These are phyloP conservation scores for Aspergillus eucalypticola DNA, from an alignment of 2,329 filamentous ascomycete genomes.

Conservation along the genomic window DNA sequence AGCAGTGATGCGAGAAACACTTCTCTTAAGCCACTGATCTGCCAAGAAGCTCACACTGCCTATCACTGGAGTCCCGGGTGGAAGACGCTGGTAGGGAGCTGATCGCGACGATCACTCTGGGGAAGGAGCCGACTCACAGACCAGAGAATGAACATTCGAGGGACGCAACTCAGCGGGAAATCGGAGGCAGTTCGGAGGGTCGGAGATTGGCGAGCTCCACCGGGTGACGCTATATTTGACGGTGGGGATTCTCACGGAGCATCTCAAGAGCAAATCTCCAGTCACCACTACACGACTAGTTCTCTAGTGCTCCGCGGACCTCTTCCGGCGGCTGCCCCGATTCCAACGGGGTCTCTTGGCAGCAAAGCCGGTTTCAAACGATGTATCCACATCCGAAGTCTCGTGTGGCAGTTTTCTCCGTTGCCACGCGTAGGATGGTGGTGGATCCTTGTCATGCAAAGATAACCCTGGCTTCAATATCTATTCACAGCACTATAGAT, in stretches of 20 bases:
- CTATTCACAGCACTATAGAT: too few relatives aligned
- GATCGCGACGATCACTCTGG: constrained; percentile 1
- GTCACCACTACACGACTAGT: not conserved
- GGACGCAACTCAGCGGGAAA: not conserved
- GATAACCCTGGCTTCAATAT: too few relatives aligned
- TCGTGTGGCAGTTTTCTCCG: too few relatives aligned
- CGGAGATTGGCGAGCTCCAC: not conserved
- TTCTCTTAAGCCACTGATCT: too few relatives aligned
- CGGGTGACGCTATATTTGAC: not conserved
- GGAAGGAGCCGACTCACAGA: not conserved
- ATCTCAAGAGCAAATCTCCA: not conserved
- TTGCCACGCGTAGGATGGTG: too few relatives aligned
- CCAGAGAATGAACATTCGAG: not conserved
- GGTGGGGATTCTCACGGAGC: not conserved
- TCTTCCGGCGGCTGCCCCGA: not conserved
- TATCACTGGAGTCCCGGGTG: not conserved
- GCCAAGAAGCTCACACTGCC: too few relatives aligned
- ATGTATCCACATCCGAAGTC: too few relatives aligned
- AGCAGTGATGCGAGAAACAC: too few relatives aligned
- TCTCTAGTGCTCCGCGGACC: not conserved
- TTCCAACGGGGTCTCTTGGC: not conserved
- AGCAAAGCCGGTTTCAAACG: too few relatives aligned
- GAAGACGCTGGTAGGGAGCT: not conserved
- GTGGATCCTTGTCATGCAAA: too few relatives aligned
- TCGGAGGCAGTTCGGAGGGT: not conserved